A percentile compares a stretch with the other conserved stretches of the same genome.
Conservation (phyloP, 192 early-diverging fungal species). For the Jimgerdemannia flammicorona region DNA sequence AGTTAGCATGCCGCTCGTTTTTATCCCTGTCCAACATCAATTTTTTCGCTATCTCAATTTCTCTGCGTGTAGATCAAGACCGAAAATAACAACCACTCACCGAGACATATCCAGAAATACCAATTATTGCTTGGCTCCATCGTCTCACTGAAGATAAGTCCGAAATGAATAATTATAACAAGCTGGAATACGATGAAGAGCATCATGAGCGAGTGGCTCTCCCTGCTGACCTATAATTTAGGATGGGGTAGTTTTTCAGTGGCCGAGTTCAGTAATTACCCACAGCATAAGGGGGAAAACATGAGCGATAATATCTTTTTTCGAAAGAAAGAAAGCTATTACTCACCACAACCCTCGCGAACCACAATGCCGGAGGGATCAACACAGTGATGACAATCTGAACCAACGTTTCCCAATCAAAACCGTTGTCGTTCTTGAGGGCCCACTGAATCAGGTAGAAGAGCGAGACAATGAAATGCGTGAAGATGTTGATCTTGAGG, state of each 20-base stretch:
- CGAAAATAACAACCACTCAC: constrained; percentile 27
- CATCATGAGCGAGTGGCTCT: constrained; percentile 23
- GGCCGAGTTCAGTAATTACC: too few relatives aligned
- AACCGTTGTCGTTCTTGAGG: background rate
- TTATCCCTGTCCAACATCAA: too few relatives aligned
- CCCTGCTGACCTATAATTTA: constrained; percentile 24
- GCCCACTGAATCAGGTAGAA: constrained; percentile 33
- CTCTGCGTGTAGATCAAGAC: constrained; percentile 9
- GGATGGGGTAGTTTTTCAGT: too few relatives aligned
- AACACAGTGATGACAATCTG: constrained; percentile 26
- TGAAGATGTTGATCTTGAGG: constrained; percentile 36
- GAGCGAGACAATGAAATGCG: constrained; percentile 33
- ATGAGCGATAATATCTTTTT: too few relatives aligned
- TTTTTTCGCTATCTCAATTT: too few relatives aligned
- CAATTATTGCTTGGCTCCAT: constrained; percentile 22
- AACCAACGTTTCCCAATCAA: constrained; percentile 20
- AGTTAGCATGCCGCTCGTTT: background rate
- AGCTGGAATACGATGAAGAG: constrained; percentile 26
- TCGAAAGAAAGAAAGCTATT: background rate
- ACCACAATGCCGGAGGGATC: constrained; percentile 31
- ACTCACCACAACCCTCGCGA: constrained; percentile 29
- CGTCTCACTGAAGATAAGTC: constrained; percentile 21
- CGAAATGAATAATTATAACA: constrained; percentile 30
- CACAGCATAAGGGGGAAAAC: too few relatives aligned
- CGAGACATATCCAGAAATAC: constrained; percentile 32